Base-by-base conservation (phyloP, 768 basidiomycete genomes). In the Hydnum rufescens region DNA sequence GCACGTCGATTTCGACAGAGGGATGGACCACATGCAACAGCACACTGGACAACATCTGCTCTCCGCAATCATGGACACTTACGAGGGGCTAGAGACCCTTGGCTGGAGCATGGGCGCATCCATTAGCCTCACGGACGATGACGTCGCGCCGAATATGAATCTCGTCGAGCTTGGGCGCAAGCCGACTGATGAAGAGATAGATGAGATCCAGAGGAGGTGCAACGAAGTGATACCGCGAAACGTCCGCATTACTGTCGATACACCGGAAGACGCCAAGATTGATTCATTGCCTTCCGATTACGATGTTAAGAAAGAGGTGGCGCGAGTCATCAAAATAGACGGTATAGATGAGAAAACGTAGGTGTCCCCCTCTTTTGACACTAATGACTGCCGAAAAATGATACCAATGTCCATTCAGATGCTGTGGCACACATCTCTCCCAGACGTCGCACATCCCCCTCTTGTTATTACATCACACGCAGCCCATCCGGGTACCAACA, bases 21-120 rank as follows among this genome's bases (percentile, higher is more conserved):
- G 44, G 13, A 13, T 8, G 16, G 44, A 47, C 2, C 44, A 47
- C 44, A 47, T 47, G 44, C 44, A 47, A 23, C 44, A 47, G 44
- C 44, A 47, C 44, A 47, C 44, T 1, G 44, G 44, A 8, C 44
- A 47, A 23, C 44, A 47, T 28, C 44, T 47, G 13, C 44, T 47
- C 1, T 13, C 13, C 25, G 44, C 44, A 16, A 13, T 47, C 26
- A 16, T 47, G 16, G 44, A 47, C 26, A 16, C 13, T 13, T 47
- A 16, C 44, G 13, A 16, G 13, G 23, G 23, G 13, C 36, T 39
- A 13, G 44, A 47, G 16, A 47, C 44, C 26, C 44, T 47, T 16
- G 44, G 44, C 16, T 47, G 44, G 44, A 39, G 36, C 22, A 39
- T 39, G 36, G 36, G 36, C 1, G 36, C 36, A 1, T 13, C 13